These are phyloP conservation scores for Aotearoamyces nothofagi DNA, from an alignment of 2,329 filamentous ascomycete species.

Conservation along the genomic window DNA sequence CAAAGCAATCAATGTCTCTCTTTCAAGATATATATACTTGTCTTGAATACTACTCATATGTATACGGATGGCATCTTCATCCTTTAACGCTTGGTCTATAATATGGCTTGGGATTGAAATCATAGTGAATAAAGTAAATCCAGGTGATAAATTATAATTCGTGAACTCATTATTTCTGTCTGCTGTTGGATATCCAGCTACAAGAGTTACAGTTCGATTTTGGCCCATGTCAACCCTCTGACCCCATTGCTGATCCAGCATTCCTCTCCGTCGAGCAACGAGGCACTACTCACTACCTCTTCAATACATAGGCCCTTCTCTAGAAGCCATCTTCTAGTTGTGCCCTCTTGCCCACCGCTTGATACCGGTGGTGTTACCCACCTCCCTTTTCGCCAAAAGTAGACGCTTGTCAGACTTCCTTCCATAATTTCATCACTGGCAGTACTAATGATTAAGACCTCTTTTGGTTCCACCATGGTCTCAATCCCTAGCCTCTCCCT, in stretches of 20 bases:
- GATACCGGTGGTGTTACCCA: slow-evolving; percentile 76
- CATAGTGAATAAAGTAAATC: no score
- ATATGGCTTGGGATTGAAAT: no score
- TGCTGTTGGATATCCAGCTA: no score
- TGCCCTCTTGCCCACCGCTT: slow-evolving; percentile 70
- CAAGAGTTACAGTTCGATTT: slow-evolving; percentile 12
- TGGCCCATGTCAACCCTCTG: slow-evolving; percentile 53
- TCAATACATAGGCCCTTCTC: slow-evolving; percentile 52
- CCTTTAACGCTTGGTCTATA: no score
- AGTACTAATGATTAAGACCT: slow-evolving; percentile 61
- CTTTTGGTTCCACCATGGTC: slow-evolving; percentile 32
- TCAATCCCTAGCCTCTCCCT: slow-evolving; percentile 43
- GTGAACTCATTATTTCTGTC: no score
- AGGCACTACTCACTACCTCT: slow-evolving; percentile 39
- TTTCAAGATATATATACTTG: no score
- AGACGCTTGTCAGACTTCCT: slow-evolving; percentile 68
- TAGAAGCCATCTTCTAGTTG: slow-evolving; percentile 71
- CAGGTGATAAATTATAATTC: no score
- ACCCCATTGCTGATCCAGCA: slow-evolving; percentile 87
- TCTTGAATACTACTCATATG: no score
- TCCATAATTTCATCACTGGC: slow-evolving; percentile 57
- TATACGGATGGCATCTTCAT: no score
- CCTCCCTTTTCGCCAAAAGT: slow-evolving; percentile 54
- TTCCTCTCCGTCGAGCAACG: slow-evolving; percentile 55
- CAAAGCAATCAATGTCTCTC: no score